These are phyloP conservation scores for Monosporascus cannonballus DNA, from an alignment of 2,329 filamentous ascomycete genomes.

Conservation along the genomic window DNA sequence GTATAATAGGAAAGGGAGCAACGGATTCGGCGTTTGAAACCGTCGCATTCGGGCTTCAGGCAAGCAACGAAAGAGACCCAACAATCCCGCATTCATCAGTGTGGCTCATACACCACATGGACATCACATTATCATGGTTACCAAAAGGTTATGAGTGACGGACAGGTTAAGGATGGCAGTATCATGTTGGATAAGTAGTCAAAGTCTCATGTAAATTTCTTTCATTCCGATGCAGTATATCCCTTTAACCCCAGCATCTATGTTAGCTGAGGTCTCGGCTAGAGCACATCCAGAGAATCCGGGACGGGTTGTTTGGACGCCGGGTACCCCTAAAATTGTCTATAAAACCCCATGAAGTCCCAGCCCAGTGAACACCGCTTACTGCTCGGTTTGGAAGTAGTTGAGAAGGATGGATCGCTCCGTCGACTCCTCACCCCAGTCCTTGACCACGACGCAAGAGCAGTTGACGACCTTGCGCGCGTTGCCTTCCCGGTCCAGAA, in stretches of 20 bases:
- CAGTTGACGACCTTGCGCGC: constrained; percentile 99
- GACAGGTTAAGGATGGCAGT: constrained; percentile 10
- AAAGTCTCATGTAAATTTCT: constrained; percentile 24
- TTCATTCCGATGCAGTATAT: constrained; percentile 32
- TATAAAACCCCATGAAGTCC: constrained; percentile 20
- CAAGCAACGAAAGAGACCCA: constrained; percentile 49
- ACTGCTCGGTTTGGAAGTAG: constrained; percentile 97
- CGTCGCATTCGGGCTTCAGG: constrained; percentile 57
- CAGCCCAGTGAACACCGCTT: constrained; percentile 33
- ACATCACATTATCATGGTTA: constrained; percentile 77
- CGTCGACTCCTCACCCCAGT: constrained; percentile 99
- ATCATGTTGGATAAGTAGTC: constrained; percentile 3
- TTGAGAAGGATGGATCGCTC: constrained; percentile 98
- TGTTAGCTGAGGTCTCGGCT: constrained; percentile 38
- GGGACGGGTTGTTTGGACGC: constrained; percentile 18
- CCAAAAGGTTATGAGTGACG: constrained; percentile 42
- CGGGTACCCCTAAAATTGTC: constrained; percentile 15
- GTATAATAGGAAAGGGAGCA: constrained; percentile 65
- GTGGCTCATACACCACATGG: constrained; percentile 71
- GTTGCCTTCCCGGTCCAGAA: constrained; percentile 98
- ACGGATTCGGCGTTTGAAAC: constrained; percentile 66
- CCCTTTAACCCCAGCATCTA: constrained; percentile 25
- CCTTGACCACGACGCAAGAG: constrained; percentile 99
- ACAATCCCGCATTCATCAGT: constrained; percentile 53
- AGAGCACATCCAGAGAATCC: constrained; percentile 28